phyloP scores from a whole-genome alignment of 352 stramenopile species.

The Globisporangium middletonii region DNA sequence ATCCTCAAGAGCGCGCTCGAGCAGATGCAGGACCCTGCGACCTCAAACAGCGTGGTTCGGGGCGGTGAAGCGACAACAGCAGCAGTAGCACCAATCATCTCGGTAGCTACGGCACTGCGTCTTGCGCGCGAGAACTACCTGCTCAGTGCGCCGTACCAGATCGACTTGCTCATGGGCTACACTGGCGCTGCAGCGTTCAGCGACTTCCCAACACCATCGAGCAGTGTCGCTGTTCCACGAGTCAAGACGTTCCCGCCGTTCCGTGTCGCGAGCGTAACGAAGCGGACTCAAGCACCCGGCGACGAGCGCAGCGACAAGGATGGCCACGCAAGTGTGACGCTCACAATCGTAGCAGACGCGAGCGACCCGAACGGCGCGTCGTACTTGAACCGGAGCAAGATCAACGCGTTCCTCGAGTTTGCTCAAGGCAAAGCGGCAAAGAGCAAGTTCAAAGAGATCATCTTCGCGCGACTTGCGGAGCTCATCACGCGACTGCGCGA shows the following conservation, averaged over 20 bases:
- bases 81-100: background rate
- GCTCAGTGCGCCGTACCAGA: constrained; percentile 36
- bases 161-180: constrained; percentile 38
- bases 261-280: constrained; percentile 13
- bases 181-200: constrained; percentile 29
- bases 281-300: constrained; percentile 12
- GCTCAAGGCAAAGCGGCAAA: constrained; percentile 35
- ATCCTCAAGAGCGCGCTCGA: constrained; percentile 43
- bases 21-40: constrained; percentile 23
- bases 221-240: constrained; percentile 5
- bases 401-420: constrained; percentile 52
- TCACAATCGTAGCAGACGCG: constrained; percentile 24
- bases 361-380: constrained; percentile 33
- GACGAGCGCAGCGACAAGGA: constrained; percentile 5
- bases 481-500: constrained; percentile 36
- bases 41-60: background rate
- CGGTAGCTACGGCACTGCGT: constrained; percentile 11
- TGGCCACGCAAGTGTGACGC: constrained; percentile 3
- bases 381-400: constrained; percentile 59
- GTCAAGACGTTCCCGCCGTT: constrained; percentile 35
- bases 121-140: constrained; percentile 44
- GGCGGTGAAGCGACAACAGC: background rate
- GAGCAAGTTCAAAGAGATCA: constrained; percentile 38
- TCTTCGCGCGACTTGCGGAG: constrained; percentile 42
- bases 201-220: constrained; percentile 12